Evolutionary conservation across 164 flowering plant genomes (phyloP), one percentile per base, ranked within the genome.

Genomic region (Aristolochia californica): DNA sequence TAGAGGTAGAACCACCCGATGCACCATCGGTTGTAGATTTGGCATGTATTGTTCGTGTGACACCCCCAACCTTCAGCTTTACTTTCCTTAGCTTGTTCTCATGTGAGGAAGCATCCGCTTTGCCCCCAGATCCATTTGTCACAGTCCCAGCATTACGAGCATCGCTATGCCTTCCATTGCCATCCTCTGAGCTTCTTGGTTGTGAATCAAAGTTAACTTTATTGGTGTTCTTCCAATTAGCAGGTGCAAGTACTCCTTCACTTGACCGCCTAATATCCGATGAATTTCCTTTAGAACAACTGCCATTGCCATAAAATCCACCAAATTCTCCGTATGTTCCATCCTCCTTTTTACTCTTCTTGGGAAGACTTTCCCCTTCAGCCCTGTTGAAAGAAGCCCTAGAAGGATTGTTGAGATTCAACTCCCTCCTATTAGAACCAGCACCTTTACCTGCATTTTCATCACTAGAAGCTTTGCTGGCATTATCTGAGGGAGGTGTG

Each of bases 51-150:
- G 90, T 85, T 27, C 72, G 83, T 5, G 82, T 81, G 21, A 85
- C 82, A 18, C 97, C 93, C 52, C 87, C 87, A 60, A 93, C 84
- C 76, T 80, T 93, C 45, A 89, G 84, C 70, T 85, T 93, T n/a
- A 93, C 82, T 53, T 79, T 89, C 67, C 80, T 85, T 21, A 79
- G 80, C 72, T 72, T 82, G 63, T 54, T 77, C 56, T 85, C 83
- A 70, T 51, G 43, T 40, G 62, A 44, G 25, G 57, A 64, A 5
- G 61, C 22, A 26, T 58, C 57, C 48, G 17, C 52, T 21, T 61
- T 51, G n/a, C 56, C 73, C 56, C 70, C 80, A 20, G 40, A 52
- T 28, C 67, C 78, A 72, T 74, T 83, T 14, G 52, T 49, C 48
- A 4, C 13, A 5, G 43, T 64, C 21, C 63, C 74, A 15, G 54